phyloP scores from a whole-genome alignment of 2,329 filamentous ascomycete species.

The Didymella arachidicola region DNA sequence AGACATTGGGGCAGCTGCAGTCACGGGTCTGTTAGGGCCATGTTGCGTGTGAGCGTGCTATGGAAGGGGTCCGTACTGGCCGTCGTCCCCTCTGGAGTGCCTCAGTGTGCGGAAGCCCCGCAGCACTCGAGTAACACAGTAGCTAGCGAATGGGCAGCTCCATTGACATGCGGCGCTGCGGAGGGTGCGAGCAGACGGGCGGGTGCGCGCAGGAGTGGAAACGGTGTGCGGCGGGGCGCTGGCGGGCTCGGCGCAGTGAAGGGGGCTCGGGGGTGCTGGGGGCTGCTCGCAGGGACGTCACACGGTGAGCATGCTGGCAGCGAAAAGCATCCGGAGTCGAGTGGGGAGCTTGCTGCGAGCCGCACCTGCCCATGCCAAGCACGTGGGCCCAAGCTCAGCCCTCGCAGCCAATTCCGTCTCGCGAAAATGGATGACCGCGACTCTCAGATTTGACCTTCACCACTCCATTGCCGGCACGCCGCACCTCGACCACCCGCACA shows the following conservation, averaged over 20 bases:
- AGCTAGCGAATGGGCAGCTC: conserved; percentile 53
- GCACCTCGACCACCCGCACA: conserved; percentile 31
- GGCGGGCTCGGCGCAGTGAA: conserved; percentile 12
- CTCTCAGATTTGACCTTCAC: conserved; percentile 1
- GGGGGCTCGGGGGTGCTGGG: conserved; percentile 7
- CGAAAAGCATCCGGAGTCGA: conserved; percentile 4
- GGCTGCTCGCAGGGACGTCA: conserved; percentile 22
- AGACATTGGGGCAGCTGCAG: conserved; percentile 48
- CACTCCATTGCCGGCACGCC: conserved; percentile 38
- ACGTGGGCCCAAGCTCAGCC: neutral
- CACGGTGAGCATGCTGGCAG: conserved; percentile 12
- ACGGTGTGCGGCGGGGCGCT: conserved; percentile 7
- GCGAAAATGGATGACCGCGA: conserved; percentile 11
- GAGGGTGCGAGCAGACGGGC: conserved; percentile 5
- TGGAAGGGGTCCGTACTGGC: conserved; percentile 40
- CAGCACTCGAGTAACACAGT: conserved; percentile 53
- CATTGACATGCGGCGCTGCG: conserved; percentile 46
- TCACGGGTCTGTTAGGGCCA: conserved; percentile 32
- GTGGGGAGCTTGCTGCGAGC: conserved; percentile 14
- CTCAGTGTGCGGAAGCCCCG: conserved; percentile 54
- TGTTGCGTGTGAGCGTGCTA: conserved; percentile 3
- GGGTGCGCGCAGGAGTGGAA: neutral
- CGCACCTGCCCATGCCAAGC: conserved; percentile 6
- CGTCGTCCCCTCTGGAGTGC: conserved; percentile 50
- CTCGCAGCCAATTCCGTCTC: conserved; percentile 15